phyloP scores from a whole-genome alignment of 805 yeast genomes.

The Pichia exigua region DNA sequence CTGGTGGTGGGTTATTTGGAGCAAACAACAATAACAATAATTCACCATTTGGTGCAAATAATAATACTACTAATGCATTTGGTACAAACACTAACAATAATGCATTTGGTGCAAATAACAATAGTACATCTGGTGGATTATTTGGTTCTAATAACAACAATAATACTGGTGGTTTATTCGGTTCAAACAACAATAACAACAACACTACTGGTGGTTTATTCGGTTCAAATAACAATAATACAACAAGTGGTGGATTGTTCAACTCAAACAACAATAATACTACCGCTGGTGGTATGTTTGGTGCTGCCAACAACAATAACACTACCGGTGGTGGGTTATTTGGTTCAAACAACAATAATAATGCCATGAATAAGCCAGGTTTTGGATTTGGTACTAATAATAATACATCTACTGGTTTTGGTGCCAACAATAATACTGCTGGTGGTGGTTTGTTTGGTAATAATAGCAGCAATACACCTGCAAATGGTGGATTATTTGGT shows the following conservation, averaged over 20 bases:
- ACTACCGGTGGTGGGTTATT: constrained; percentile 11
- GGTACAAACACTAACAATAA: constrained; percentile 26
- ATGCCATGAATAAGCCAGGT: not conserved
- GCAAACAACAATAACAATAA: constrained; percentile 1
- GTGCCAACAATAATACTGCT: constrained; percentile 12
- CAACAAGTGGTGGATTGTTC: constrained; percentile 24
- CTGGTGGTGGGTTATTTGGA: constrained; percentile 8
- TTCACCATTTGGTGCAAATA: constrained; percentile 16
- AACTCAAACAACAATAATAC: constrained; percentile 21
- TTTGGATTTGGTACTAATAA: constrained; percentile 16
- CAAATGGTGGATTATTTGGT: constrained; percentile 28
- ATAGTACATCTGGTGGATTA: constrained; percentile 9
- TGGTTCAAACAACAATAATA: constrained; percentile 6
- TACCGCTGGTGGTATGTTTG: not conserved
- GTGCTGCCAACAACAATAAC: constrained; percentile 1
- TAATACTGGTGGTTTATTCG: constrained; percentile 12
- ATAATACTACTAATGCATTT: constrained; percentile 25
- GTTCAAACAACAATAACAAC: constrained; percentile 1
- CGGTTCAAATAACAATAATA: constrained; percentile 11
- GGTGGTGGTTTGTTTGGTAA: constrained; percentile 27
- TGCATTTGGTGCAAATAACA: constrained; percentile 17
- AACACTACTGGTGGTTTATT: constrained; percentile 19
- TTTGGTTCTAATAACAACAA: constrained; percentile 19
- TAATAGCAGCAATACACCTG: constrained; percentile 11
- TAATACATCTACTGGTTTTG: constrained; percentile 22